Base-by-base conservation (phyloP, 352 stramenopile genomes). In the Phytophthora colocasiae region DNA sequence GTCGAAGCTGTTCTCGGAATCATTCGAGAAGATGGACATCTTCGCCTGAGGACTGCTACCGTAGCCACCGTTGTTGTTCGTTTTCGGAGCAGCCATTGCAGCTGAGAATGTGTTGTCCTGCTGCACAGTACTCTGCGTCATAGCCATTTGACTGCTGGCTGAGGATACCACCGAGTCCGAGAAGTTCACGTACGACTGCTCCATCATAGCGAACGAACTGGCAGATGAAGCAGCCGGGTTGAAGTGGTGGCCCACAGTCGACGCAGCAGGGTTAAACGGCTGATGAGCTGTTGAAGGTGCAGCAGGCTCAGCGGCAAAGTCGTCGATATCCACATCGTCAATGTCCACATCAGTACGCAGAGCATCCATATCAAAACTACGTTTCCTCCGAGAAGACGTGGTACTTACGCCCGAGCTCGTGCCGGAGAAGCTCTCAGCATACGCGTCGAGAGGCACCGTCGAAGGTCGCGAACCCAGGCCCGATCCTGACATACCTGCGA, bases 1-100 rank as follows among this genome's bases (percentile, higher is more conserved):
- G 31, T 73, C 71, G 34, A 82, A 83, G 31, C 70, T 81, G 62
- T 54, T 62, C 1, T 77, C 58, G 5, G 65, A 77, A 19, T 61
- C 53, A 22, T 79, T 72, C 29, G 78, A 87, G 43, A 83, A 81
- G 43, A 75, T 85, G 9, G 78, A 85, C 29, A 77, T 73, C 47
- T 81, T 78, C 9, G 39, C 45, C 36, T 77, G 74, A 57, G 46
- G 68, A 57, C 49, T 69, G 62, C 53, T 77, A 55, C 59, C 63
- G 31, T 63, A 53, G 27, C 58, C 53, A 31, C 38, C 49, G 12
- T n/a, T 72, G 52, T 49, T 70, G 45, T 26, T 55, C 34, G 46
- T 44, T 46, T 66, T 26, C 10, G 41, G 32, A 60, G 29, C 17
- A 31, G 50, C 49, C 39, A 78, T 74, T 14, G 65, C 65, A 12